Evolutionary conservation across 768 basidiomycete genomes (phyloP), one percentile per base, ranked within the genome.

Genomic region (Pilatotrama ljubarskyi): DNA sequence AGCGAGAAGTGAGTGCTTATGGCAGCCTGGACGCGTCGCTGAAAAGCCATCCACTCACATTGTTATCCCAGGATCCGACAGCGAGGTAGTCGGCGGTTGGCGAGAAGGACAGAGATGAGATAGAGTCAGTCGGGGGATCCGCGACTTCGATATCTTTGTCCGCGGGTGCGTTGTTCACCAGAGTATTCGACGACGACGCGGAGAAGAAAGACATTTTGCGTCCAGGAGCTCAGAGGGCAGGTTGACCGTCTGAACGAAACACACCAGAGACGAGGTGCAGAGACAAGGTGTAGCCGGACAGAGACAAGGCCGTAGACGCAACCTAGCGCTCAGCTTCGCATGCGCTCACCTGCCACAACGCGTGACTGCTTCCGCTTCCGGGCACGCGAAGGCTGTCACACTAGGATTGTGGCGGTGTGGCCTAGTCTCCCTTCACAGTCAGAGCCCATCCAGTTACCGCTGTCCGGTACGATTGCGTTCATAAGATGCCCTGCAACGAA

Each of bases 41-140:
- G 5, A 1, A 18, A 55, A 17, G 17, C 18, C n/a, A 22, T 36
- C 14, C 14, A 74, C 84, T 42, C 65, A 94, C 95, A 74, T 91
- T 91, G 70, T 93, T 95, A 69, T 92, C 91, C 96, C 96, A 98
- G 66, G 88, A 90, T 55, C 86, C 94, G 13, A 95, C 95, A 9
- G 95, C 94, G 24, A 98, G 82, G 70, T 92, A 91, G 70, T 96
- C 93, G 9, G 90, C 90, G 17, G 84, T 87, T 6, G 89, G 84
- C 0, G 91, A 94, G 76, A 95, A 98, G 1, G 89, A 75, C 51
- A 98, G 73, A 2, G 86, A 84, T 2, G 93, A 95, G 61, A 96
- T 91, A 13, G 92, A 93, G 71, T 98, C 96, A 9, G 84, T 71
- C 3, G 93, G 93, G 0, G 91, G 88, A 58, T 94, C 88, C 6